Base-by-base conservation (phyloP, 306 rosid species). In the Cucurbita pepo region DNA sequence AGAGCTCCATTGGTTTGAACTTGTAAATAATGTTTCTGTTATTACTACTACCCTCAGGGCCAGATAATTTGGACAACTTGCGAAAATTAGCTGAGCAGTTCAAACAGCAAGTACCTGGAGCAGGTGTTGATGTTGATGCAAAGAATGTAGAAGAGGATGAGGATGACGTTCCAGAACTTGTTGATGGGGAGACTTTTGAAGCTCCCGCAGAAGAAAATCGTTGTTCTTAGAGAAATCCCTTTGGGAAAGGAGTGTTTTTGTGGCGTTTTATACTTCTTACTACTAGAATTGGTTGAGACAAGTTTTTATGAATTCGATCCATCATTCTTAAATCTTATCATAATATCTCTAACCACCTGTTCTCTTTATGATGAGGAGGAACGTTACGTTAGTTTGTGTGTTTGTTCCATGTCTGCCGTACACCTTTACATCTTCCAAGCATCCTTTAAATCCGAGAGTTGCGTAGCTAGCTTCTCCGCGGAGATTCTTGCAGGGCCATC, bases 61-160 rank as follows among this genome's bases (percentile, higher is more conserved):
- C 96, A 0, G 97, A 90, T 69, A 93, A 93, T 83, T 85, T 87
- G 88, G 98, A 93, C 80, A 93, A 90, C 85, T 81, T 93, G 81
- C 86, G 90, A 76, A 93, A 88, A 79, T 76, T 90, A n/a, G 97
- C 96, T 0, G 97, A 93, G 79, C 97, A 90, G 78, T 93, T 90
- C 69, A 90, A 93, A 82, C 88, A 83, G 90, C 96, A 88, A 72
- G 78, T 81, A 65, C 93, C 94, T 58, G 90, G 88, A 75, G 96
- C 80, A 4, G 90, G 81, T 48, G 86, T 71, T 10, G 87, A 75
- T 57, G 81, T 71, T 10, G 87, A 75, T 57, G 81, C 82, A 52
- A 30, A 79, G 16, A 13, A 83, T 1, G 84, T 77, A 3, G 83
- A 80, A 74, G 91, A 87, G 60, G 93, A 90, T 2, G 77, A 74